Conservation (phyloP, 345 rosid genomes). For the Psidium guajava region DNA sequence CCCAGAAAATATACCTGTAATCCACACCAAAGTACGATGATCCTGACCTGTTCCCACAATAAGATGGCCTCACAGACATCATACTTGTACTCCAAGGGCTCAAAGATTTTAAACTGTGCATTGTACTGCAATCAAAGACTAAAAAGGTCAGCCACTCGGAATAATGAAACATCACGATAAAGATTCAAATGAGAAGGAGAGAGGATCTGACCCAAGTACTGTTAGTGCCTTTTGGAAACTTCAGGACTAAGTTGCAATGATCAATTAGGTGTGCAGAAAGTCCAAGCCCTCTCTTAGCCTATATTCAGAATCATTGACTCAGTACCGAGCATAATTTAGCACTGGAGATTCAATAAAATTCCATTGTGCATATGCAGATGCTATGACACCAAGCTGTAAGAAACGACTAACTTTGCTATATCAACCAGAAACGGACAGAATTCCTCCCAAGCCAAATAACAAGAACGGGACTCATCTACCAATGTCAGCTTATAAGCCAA, state of each 20-base stretch:
- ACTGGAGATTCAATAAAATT: background rate
- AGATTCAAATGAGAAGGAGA: background rate
- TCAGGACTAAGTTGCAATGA: constrained; percentile 72
- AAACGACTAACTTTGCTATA: background rate
- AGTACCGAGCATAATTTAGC: background rate
- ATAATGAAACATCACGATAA: background rate
- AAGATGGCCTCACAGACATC: constrained; percentile 84
- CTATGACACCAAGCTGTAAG: background rate
- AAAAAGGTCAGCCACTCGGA: background rate
- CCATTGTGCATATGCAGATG: background rate
- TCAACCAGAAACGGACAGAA: background rate
- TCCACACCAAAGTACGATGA: background rate
- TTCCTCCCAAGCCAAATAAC: background rate
- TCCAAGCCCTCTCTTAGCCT: constrained; percentile 92
- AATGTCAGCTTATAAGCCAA: background rate
- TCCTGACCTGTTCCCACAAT: constrained; percentile 91
- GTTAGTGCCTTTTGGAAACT: constrained; percentile 89
- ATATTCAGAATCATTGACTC: background rate
- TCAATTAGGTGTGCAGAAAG: constrained; percentile 58
- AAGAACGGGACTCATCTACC: background rate
- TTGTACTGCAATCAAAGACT: constrained; percentile 45
- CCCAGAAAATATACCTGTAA: background rate
- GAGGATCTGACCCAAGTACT: constrained; percentile 73
- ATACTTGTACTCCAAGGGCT: constrained; percentile 81
- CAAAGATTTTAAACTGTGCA: constrained; percentile 71